Percentiles rank a stretch among this genome's conserved stretches.
Conservation (phyloP, 495 filamentous ascomycete species). For the Aspergillus cristatus region DNA sequence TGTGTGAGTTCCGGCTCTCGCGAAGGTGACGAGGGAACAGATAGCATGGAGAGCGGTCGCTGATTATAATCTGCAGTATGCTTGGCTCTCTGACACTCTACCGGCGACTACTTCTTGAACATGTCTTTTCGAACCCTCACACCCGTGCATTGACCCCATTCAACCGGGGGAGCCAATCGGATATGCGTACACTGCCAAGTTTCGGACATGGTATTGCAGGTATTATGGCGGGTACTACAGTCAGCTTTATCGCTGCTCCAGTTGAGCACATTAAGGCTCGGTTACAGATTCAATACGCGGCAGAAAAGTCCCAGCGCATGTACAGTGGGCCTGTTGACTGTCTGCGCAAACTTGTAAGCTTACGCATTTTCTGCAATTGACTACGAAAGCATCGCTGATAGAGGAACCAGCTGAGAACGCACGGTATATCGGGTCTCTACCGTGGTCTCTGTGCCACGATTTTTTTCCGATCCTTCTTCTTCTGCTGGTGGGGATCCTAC, state of each 20-base stretch:
- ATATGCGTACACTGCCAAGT: constrained; percentile 51
- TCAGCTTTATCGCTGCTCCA: constrained; percentile 84
- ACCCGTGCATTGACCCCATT: constrained; percentile 30
- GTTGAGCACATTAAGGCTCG: constrained; percentile 95
- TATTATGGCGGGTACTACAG: constrained; percentile 77
- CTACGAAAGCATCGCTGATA: neutral
- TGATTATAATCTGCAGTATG: constrained; percentile 45
- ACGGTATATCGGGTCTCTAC: constrained; percentile 74
- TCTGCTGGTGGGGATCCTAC: constrained; percentile 95
- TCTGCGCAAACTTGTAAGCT: constrained; percentile 53
- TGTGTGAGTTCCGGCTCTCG: constrained; percentile 36
- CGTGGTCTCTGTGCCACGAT: constrained; percentile 79
- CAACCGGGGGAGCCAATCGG: constrained; percentile 14
- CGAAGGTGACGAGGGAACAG: no score
- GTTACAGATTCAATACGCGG: constrained; percentile 84
- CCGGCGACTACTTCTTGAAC: constrained; percentile 65
- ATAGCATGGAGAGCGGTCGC: neutral
- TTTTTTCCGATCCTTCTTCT: constrained; percentile 86
- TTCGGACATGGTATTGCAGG: constrained; percentile 82
- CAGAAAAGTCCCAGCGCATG: constrained; percentile 59
- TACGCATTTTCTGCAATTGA: neutral
- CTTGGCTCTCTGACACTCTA: constrained; percentile 86
- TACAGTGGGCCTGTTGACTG: constrained; percentile 88
- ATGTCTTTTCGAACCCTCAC: constrained; percentile 59
- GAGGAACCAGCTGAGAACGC: constrained; percentile 33